Evolutionary conservation across 441 rosid species (phyloP).

Genomic region (Theobroma grandiflorum): DNA sequence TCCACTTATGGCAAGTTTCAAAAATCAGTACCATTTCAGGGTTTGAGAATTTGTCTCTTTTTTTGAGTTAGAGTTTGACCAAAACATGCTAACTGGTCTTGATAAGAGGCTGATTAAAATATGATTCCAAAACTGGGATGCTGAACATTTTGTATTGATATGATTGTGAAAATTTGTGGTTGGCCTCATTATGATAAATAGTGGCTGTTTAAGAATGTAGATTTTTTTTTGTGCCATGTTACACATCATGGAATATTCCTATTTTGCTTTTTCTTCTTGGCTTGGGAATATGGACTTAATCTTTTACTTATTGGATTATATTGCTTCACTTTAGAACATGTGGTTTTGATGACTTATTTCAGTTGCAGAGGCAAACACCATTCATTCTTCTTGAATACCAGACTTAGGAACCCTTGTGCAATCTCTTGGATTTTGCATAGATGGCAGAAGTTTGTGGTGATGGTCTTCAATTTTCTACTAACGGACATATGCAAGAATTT

Average conservation of each 20-base stretch:
- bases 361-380: conserved; percentile 54
- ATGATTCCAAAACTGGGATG: not conserved
- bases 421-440: conserved; percentile 58
- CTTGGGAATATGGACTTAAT: not conserved
- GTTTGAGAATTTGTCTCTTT: not conserved
- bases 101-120: not conserved
- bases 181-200: not conserved
- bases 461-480: conserved; percentile 10
- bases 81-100: not conserved
- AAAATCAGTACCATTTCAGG: not conserved
- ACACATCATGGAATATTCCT: not conserved
- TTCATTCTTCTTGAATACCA: conserved; percentile 47
- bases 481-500: conserved; percentile 21
- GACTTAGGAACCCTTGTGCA: conserved; percentile 58
- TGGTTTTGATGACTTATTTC: conserved; percentile 35
- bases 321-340: conserved; percentile 18
- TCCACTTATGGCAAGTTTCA: not conserved
- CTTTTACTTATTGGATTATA: conserved; percentile 15
- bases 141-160: not conserved
- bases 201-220: not conserved
- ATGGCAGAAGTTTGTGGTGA: conserved; percentile 54
- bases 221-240: not conserved
- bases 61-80: not conserved
- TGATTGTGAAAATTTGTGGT: conserved; percentile 1
- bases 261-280: conserved; percentile 12